These are phyloP conservation scores for Oryza officinalis DNA, from an alignment of 176 grass and related monocot species.

Conservation along the genomic window DNA sequence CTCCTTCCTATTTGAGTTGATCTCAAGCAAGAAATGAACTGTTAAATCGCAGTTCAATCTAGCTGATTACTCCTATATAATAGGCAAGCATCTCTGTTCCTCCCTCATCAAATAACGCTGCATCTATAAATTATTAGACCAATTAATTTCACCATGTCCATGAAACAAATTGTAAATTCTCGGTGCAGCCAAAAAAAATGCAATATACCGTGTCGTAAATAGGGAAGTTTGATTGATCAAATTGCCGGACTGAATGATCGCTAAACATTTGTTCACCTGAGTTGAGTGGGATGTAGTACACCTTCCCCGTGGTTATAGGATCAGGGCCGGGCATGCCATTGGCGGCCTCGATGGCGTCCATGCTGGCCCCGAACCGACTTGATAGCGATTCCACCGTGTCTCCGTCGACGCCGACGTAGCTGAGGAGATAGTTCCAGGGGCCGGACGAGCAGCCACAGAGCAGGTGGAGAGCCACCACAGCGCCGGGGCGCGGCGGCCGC, in stretches of 20 bases:
- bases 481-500: slow-evolving; percentile 53
- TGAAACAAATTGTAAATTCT: neutral
- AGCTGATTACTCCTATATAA: neutral
- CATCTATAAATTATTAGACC: neutral
- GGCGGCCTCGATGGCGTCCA: slow-evolving; percentile 94
- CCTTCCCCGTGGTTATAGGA: slow-evolving; percentile 49
- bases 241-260: slow-evolving; percentile 13
- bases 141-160: slow-evolving; percentile 20
- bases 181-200: neutral
- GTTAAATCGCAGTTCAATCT: neutral
- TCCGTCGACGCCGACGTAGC: slow-evolving; percentile 74
- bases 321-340: slow-evolving; percentile 83
- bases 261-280: slow-evolving; percentile 59
- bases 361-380: slow-evolving; percentile 92
- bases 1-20: neutral
- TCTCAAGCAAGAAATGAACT: neutral
- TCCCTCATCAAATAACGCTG: slow-evolving; percentile 15
- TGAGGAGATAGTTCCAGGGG: slow-evolving; percentile 96
- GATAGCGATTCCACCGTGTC: slow-evolving; percentile 83
- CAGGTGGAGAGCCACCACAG: slow-evolving; percentile 84
- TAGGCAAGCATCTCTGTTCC: neutral
- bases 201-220: neutral
- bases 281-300: slow-evolving; percentile 94
- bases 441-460: slow-evolving; percentile 89
- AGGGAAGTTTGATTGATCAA: neutral